Conservation (phyloP, 106 monocot genomes). For the Alisma plantagoaquatica region DNA sequence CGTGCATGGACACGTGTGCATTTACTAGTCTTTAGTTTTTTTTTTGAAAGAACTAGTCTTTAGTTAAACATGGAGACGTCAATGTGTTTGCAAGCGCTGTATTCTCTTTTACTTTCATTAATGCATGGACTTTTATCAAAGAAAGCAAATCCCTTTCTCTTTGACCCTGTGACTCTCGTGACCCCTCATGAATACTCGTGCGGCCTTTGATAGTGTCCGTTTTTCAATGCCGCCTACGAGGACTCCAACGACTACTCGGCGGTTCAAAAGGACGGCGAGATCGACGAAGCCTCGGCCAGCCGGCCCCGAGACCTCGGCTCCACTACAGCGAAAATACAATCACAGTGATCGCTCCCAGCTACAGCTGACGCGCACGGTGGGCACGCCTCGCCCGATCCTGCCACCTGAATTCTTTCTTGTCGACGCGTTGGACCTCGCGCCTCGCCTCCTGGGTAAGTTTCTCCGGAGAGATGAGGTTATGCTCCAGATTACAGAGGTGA, state of each 20-base stretch:
- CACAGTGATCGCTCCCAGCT: neutral
- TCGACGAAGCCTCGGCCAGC: neutral
- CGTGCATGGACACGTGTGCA: no score
- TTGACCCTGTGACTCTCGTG: no score
- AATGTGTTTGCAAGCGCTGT: no score
- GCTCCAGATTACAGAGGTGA: conserved; percentile 27
- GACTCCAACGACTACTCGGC: neutral
- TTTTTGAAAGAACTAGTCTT: no score
- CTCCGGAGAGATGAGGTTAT: conserved; percentile 22
- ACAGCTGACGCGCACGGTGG: no score
- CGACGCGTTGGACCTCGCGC: conserved; percentile 25
- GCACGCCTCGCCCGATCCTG: conserved; percentile 4
- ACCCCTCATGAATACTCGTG: no score
- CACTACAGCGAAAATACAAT: neutral
- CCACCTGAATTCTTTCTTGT: conserved; percentile 16
- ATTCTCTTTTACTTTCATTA: no score
- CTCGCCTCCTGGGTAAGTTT: conserved; percentile 24
- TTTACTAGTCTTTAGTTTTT: no score
- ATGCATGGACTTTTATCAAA: no score
- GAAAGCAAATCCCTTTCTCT: no score
- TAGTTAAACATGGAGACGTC: no score
- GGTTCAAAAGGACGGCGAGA: neutral
- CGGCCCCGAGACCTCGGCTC: neutral
- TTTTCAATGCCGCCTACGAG: neutral
- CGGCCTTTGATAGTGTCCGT: no score